Evolutionary conservation across 768 basidiomycete species (phyloP), one percentile per base, ranked within the genome.

Genomic region (Pleurotus tuber-regium): DNA sequence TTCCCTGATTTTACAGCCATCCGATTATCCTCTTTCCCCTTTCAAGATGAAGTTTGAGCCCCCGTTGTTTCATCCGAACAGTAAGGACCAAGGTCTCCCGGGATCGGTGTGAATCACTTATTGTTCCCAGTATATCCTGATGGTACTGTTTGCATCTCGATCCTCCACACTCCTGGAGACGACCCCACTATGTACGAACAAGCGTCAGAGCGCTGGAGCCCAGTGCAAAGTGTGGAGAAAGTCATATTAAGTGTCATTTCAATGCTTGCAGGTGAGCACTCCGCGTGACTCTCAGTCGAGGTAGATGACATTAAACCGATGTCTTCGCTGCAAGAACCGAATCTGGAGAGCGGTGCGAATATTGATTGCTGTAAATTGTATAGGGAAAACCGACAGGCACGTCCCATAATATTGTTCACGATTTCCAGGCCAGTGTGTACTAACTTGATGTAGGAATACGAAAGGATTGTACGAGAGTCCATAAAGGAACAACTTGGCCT

Each of bases 31-130:
- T 26, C 73, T 99, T 61, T 96, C 92, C 47, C 97, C 97, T 16
- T 98, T 98, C 85, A 98, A 94, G 74, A 98, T 99, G 97, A 92
- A 82, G 63, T 99, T 99, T 62, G 94, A 98, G 39, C 97, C 97
- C 2, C 95, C 96, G 2, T 67, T 99, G 50, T 90, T 98, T 70
- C 97, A 99, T 70, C 97, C 97, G 14, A 99, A 99, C 67, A 89
- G 97, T 96, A 59, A 68, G 89, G 71, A 47, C 23, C 19, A n/a
- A 4, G 42, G 38, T 53, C 11, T 50, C 4, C 50, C 62, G 42
- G 53, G 51, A 18, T 51, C 52, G 23, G 46, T 48, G 46, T 31
- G 46, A 48, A 48, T 48, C 11, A 48, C 29, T 16, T 19, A n/a
- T 35, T 35, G 21, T 18, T 44, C 12, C 18, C 65, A 98, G 95